These are phyloP conservation scores for Phytophthora fragariae DNA, from an alignment of 352 stramenopile species.

Conservation along the genomic window DNA sequence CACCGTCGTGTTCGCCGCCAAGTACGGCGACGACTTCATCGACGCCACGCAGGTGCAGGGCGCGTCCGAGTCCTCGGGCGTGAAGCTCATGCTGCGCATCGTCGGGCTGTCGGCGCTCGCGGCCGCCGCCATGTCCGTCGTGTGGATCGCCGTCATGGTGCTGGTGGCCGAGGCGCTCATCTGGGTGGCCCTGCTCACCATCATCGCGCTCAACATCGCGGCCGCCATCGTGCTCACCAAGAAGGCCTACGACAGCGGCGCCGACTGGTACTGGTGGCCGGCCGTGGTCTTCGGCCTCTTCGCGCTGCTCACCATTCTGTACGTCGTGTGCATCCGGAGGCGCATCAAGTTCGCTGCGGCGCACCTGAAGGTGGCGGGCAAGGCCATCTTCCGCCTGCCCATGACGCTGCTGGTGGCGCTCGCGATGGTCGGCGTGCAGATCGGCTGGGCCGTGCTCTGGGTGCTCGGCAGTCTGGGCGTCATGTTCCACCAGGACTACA, in stretches of 20 bases:
- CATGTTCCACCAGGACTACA: conserved; percentile 80
- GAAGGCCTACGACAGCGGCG: conserved; percentile 62
- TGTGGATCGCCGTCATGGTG: conserved; percentile 85
- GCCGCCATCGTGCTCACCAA: conserved; percentile 76
- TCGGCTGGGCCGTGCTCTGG: conserved; percentile 90
- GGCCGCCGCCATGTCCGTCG: conserved; percentile 66
- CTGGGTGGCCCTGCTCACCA: conserved; percentile 40
- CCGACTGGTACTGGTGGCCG: conserved; percentile 76
- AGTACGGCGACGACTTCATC: conserved; percentile 74
- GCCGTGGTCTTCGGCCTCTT: conserved; percentile 61
- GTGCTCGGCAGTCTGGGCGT: conserved; percentile 82
- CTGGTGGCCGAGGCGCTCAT: conserved; percentile 74
- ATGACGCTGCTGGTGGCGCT: conserved; percentile 88
- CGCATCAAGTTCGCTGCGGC: conserved; percentile 93
- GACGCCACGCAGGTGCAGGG: conserved; percentile 52
- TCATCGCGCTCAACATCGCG: conserved; percentile 53
- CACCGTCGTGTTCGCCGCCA: conserved; percentile 57
- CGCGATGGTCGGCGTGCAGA: conserved; percentile 84
- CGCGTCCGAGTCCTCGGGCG: conserved; percentile 47
- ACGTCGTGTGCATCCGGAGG: conserved; percentile 75
- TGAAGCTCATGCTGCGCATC: conserved; percentile 68
- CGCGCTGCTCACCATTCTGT: conserved; percentile 61
- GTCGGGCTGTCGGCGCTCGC: conserved; percentile 59
- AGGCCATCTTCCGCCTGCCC: conserved; percentile 85
- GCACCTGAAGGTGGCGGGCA: conserved; percentile 90